These are phyloP conservation scores for Eucalyptus sp. DNA, from an alignment of 345 rosid genomes.

Conservation along the genomic window DNA sequence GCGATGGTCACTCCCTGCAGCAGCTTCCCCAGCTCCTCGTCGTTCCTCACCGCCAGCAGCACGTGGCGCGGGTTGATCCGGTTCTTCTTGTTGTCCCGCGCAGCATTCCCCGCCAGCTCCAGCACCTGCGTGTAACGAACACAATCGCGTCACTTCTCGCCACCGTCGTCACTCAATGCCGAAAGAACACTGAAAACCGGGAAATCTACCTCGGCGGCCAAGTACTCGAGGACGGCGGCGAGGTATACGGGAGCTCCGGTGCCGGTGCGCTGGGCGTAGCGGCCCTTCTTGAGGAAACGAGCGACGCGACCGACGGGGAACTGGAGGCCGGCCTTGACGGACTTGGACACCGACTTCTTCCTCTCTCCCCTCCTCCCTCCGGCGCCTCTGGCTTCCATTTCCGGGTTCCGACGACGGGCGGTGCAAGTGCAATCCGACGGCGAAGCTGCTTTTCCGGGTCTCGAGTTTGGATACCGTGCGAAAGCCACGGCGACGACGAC, in stretches of 20 bases:
- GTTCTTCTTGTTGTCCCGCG: constrained; percentile 4
- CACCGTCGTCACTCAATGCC: neutral
- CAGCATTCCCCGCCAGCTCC: constrained; percentile 3
- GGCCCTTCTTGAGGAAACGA: constrained; percentile 61
- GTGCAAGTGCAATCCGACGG: too few species aligned
- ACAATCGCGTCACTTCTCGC: neutral
- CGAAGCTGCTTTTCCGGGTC: neutral
- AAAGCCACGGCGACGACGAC: neutral
- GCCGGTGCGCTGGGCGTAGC: constrained; percentile 54
- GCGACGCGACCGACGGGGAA: constrained; percentile 75
- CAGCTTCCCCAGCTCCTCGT: constrained; percentile 1
- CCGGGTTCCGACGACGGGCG: neutral
- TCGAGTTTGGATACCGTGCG: neutral
- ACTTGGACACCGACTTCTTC: constrained; percentile 52
- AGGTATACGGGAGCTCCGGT: constrained; percentile 62
- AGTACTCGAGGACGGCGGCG: constrained; percentile 75
- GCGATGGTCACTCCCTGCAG: neutral
- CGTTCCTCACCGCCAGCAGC: constrained; percentile 1
- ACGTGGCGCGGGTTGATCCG: neutral
- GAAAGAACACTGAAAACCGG: neutral
- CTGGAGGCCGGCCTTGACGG: constrained; percentile 63
- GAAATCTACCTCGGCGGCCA: constrained; percentile 55
- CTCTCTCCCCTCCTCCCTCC: constrained; percentile 55
- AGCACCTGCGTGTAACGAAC: constrained; percentile 3
- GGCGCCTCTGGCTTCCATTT: constrained; percentile 50